Evolutionary conservation across 495 filamentous ascomycete genomes (phyloP), one percentile per base, ranked within the genome.

Genomic region (Podospora pseudocomata): DNA sequence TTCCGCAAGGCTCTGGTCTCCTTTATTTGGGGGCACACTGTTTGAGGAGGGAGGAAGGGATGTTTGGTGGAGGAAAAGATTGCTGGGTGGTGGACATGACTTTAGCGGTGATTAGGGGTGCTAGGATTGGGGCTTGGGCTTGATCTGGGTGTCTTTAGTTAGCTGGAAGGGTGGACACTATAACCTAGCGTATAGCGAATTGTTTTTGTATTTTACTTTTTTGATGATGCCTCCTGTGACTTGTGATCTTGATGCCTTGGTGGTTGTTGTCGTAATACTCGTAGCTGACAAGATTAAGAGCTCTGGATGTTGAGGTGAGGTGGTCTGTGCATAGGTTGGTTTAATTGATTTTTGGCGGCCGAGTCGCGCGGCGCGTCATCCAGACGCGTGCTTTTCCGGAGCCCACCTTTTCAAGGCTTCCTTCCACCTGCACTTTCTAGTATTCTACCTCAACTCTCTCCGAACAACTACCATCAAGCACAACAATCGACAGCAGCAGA

Each of bases 261-360:
- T 49, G 6, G 39, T 49, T 49, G 39, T 49, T 5, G 39, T 18
- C 15, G 39, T 49, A 11, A 49, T 49, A 13, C 39, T 13, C 5
- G 39, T 49, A 13, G 39, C 39, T 49, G 39, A 49, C 13, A 49
- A 49, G 39, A 49, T 39, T 49, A 49, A 16, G 39, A 32, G 30
- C 30, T 6, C 9, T 49, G 7, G 7, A 16, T 49, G 39, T 5
- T 49, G 39, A 49, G 39, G 13, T 49, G 15, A 5, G 39, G 39
- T 49, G 39, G 39, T 18, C 39, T 49, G 39, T 49, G 39, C 39
- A 2, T 16, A 16, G 13, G 13, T 11, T 26, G 64, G 58, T 74
- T 74, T 72, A 72, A 74, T 70, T 72, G 70, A 67, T 66, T 68
- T 65, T 68, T 34, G 32, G 63, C 15, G 44, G 44, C 26, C 9